A percentile compares a stretch with the other conserved stretches of the same genome.
Evolutionary conservation across 306 rosid genomes (phyloP).

Genomic region (Ormosia emarginata): DNA sequence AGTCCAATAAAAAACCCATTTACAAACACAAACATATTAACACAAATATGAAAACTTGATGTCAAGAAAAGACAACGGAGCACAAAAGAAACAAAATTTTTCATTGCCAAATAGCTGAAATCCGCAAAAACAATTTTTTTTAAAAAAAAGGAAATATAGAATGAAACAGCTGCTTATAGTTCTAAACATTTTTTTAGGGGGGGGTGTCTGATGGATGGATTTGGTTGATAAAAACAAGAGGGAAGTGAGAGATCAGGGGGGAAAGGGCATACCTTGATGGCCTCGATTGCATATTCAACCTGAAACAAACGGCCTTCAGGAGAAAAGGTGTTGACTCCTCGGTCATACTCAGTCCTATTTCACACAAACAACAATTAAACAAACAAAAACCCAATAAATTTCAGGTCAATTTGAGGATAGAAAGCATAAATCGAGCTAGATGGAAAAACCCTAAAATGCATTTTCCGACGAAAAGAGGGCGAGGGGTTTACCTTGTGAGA

Average conservation of each 20-base stretch:
- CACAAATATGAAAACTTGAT: neutral
- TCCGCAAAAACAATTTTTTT: neutral
- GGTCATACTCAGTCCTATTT: constrained; percentile 92
- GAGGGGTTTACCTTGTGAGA: constrained; percentile 69
- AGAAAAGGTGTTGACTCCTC: constrained; percentile 97
- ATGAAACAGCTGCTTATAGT: neutral
- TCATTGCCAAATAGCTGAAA: neutral
- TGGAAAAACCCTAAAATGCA: neutral
- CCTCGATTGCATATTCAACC: constrained; percentile 98
- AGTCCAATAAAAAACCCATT: neutral
- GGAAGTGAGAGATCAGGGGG: neutral
- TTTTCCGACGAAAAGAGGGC: neutral
- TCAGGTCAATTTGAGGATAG: neutral
- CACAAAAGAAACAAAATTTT: neutral
- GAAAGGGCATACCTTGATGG: constrained; percentile 65
- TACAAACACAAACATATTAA: neutral
- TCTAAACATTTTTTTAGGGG: neutral
- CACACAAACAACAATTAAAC: neutral
- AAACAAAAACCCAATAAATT: neutral
- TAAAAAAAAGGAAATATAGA: neutral
- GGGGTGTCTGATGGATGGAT: neutral
- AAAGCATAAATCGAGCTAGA: neutral
- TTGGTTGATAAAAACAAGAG: neutral
- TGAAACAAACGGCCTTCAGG: constrained; percentile 97
- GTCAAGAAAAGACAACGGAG: neutral